phyloP scores from a whole-genome alignment of 371 early-diverging fungal genomes.

The Circinella umbellata region DNA sequence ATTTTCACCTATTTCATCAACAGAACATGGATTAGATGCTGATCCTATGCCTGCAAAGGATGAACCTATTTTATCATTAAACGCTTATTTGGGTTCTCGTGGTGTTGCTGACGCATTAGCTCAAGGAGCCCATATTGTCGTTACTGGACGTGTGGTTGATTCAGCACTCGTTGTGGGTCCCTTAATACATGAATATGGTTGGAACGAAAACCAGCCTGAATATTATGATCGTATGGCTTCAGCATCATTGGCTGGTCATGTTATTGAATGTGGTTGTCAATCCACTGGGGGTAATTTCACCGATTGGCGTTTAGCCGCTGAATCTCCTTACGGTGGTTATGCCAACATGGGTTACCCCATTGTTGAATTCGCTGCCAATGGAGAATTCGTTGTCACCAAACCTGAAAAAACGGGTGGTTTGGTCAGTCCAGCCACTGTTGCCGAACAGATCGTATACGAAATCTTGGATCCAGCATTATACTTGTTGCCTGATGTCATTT shows the following conservation, averaged over 20 bases:
- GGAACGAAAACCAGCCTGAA: conserved; percentile 42
- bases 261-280: conserved; percentile 81
- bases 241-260: conserved; percentile 76
- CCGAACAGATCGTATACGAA: conserved; percentile 77
- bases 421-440: conserved; percentile 67
- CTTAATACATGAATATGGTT: conserved; percentile 60
- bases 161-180: conserved; percentile 71
- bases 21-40: conserved; percentile 48
- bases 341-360: conserved; percentile 80
- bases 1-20: conserved; percentile 53
- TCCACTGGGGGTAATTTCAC: conserved; percentile 82
- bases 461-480: conserved; percentile 74
- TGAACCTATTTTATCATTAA: conserved; percentile 62
- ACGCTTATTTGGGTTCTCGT: conserved; percentile 68
- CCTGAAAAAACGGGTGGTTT: conserved; percentile 74
- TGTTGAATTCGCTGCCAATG: conserved; percentile 64
- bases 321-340: conserved; percentile 65
- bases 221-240: conserved; percentile 71
- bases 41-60: conserved; percentile 56
- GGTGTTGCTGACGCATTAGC: conserved; percentile 66
- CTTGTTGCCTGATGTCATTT: conserved; percentile 74
- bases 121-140: conserved; percentile 70
- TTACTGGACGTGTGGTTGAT: conserved; percentile 80
- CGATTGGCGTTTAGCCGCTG: conserved; percentile 71
- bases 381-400: conserved; percentile 72